These are phyloP conservation scores for Populus trichocarpa DNA, from an alignment of 441 rosid genomes.

Conservation along the genomic window DNA sequence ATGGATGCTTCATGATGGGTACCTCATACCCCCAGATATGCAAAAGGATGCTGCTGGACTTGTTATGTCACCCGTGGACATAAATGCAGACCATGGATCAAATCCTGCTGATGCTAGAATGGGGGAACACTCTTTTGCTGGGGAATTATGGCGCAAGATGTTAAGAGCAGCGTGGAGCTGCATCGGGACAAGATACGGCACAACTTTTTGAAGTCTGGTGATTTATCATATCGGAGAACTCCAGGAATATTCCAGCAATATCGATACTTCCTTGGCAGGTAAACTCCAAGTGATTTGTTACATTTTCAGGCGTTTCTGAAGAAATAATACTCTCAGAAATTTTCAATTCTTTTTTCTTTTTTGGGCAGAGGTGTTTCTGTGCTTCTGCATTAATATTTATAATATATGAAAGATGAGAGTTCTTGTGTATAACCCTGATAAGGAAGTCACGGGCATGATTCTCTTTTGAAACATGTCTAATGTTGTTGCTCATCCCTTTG, in stretches of 20 bases:
- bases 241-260: slow-evolving; percentile 63
- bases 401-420: background rate
- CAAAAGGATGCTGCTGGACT: slow-evolving; percentile 35
- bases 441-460: background rate
- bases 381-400: background rate
- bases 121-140: slow-evolving; percentile 60
- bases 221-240: slow-evolving; percentile 66
- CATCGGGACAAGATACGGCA: slow-evolving; percentile 59
- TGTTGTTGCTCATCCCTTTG: background rate
- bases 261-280: slow-evolving; percentile 87
- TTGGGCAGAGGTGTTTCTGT: background rate
- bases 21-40: slow-evolving; percentile 73
- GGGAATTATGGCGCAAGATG: slow-evolving; percentile 78
- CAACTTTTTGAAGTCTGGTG: slow-evolving; percentile 58
- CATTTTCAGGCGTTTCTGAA: background rate
- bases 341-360: background rate
- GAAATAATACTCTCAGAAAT: background rate
- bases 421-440: background rate
- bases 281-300: slow-evolving; percentile 1
- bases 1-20: slow-evolving; percentile 91
- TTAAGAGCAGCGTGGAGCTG: slow-evolving; percentile 50
- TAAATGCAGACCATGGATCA: slow-evolving; percentile 21
- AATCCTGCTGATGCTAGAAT: slow-evolving; percentile 20
- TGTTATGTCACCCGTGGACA: slow-evolving; percentile 15
- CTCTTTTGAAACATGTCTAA: background rate